phyloP scores from a whole-genome alignment of 305 asterid genomes.

The Fraxinus platypoda region DNA sequence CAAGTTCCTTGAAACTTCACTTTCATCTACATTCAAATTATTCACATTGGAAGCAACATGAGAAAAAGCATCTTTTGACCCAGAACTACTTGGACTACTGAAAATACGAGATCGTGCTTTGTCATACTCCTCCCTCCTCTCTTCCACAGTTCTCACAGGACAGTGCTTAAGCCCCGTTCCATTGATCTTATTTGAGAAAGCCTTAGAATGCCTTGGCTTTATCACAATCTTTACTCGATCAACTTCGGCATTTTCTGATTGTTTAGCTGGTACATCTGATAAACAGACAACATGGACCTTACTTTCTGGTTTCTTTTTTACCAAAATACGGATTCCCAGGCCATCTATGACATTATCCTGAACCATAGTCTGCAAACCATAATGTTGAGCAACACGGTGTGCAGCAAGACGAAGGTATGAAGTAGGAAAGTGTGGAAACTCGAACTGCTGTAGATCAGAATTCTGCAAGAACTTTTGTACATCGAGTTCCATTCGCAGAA shows the following conservation, averaged over 20 bases:
- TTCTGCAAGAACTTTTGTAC: slow-evolving; percentile 70
- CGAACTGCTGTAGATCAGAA: slow-evolving; percentile 60
- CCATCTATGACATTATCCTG: slow-evolving; percentile 71
- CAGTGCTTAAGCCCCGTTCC: slow-evolving; percentile 49
- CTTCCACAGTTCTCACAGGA: slow-evolving; percentile 72
- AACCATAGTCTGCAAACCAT: slow-evolving; percentile 77
- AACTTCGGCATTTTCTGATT: slow-evolving; percentile 49
- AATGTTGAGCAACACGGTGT: slow-evolving; percentile 96
- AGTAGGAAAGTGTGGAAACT: slow-evolving; percentile 88
- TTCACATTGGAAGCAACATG: slow-evolving; percentile 45
- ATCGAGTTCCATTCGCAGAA: slow-evolving; percentile 87
- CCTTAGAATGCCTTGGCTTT: slow-evolving; percentile 66
- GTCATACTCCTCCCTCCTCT: slow-evolving; percentile 90
- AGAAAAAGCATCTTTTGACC: slow-evolving; percentile 41
- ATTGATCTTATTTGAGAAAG: slow-evolving; percentile 34
- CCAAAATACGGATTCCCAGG: slow-evolving; percentile 67
- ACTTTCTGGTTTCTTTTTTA: slow-evolving; percentile 58
- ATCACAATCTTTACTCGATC: slow-evolving; percentile 70
- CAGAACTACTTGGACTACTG: slow-evolving; percentile 52
- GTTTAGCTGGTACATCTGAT: slow-evolving; percentile 72
- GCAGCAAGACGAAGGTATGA: slow-evolving; percentile 96
- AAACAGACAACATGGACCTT: slow-evolving; percentile 64
- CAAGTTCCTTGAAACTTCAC: slow-evolving; percentile 48
- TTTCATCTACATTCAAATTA: slow-evolving; percentile 42
- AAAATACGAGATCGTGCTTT: slow-evolving; percentile 94